Conservation (phyloP, 805 yeast species). For the Torulaspora indica region DNA sequence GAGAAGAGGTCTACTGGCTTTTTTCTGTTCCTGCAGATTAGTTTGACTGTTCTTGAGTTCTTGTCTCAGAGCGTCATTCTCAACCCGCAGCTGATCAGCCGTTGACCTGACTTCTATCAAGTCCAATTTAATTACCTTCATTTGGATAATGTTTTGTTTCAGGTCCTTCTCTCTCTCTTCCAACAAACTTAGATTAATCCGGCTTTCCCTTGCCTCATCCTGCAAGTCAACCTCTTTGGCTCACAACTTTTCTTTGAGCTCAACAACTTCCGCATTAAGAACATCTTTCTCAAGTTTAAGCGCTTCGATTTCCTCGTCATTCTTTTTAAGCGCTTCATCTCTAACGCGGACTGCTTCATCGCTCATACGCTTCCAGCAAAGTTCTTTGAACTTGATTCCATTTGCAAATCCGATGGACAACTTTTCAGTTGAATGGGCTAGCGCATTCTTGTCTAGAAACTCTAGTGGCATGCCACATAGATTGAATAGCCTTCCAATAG, state of each 20-base stretch:
- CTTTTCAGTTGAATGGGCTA: background rate
- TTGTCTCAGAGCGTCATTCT: constrained; percentile 4
- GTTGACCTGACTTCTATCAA: constrained; percentile 2
- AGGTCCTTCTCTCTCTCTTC: constrained; percentile 1
- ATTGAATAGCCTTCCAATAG: constrained; percentile 9
- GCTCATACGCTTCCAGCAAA: constrained; percentile 3
- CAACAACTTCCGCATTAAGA: background rate
- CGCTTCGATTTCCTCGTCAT: background rate
- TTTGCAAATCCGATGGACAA: constrained; percentile 1
- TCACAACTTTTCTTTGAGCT: constrained; percentile 1
- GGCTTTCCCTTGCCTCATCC: constrained; percentile 1
- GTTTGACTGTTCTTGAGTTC: background rate
- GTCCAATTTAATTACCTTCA: constrained; percentile 4
- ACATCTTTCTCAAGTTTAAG: constrained; percentile 1
- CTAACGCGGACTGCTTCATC: constrained; percentile 1
- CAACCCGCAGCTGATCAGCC: background rate
- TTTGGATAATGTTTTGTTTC: background rate
- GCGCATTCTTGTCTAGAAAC: constrained; percentile 1
- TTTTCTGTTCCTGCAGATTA: constrained; percentile 2
- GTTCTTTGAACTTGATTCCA: constrained; percentile 7
- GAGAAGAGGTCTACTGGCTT: background rate
- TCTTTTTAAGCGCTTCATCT: background rate
- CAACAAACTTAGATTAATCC: background rate
- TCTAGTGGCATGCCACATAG: constrained; percentile 9
- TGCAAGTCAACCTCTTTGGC: background rate